Conservation (phyloP, 177 flowering plant genomes). For the Vitis hybrid region DNA sequence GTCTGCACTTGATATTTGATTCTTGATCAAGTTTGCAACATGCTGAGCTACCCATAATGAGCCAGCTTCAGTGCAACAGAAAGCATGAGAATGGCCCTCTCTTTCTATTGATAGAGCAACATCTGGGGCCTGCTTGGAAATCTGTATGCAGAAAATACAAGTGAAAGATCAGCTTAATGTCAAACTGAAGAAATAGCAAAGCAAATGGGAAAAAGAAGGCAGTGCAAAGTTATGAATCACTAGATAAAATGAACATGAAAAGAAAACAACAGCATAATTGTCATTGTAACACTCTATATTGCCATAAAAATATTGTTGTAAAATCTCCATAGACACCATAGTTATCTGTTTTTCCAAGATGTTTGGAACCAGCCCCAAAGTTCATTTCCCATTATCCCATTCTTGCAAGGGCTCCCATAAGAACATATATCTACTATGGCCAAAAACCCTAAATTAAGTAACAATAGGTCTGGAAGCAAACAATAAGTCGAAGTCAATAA, state of each 20-base stretch:
- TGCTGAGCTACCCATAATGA: constrained; percentile 83
- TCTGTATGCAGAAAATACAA: constrained; percentile 35
- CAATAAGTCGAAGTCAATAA: too few relatives aligned
- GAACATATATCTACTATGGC: too few relatives aligned
- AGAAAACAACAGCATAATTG: not conserved
- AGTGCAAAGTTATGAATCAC: not conserved
- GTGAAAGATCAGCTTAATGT: not conserved
- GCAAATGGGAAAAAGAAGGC: not conserved
- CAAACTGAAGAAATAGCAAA: not conserved
- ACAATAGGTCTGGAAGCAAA: too few relatives aligned
- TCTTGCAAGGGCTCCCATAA: not conserved
- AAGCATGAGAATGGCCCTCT: constrained; percentile 77
- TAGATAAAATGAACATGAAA: not conserved
- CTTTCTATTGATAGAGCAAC: constrained; percentile 58
- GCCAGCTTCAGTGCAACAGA: constrained; percentile 78
- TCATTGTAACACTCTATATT: not conserved
- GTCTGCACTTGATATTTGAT: constrained; percentile 20
- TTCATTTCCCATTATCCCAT: not conserved
- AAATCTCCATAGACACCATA: not conserved
- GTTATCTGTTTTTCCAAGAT: not conserved
- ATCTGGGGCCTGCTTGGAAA: constrained; percentile 58
- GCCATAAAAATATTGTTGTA: not conserved
- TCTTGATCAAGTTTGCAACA: constrained; percentile 62
- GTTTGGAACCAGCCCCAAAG: not conserved
- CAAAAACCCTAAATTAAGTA: too few relatives aligned